Conservation (phyloP, 129 eudicot genomes). For the sunflower (Helianthus annuus) region DNA sequence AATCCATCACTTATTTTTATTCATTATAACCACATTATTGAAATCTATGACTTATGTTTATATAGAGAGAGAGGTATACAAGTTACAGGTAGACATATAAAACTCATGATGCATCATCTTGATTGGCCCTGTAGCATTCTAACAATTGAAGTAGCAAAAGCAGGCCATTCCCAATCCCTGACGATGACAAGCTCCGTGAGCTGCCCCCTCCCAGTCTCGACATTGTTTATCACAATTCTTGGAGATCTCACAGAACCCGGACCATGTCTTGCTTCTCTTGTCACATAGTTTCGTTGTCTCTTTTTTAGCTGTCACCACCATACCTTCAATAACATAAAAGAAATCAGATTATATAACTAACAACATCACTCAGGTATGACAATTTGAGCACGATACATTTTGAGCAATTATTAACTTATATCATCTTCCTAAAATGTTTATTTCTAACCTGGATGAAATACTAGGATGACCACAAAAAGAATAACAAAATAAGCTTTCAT, state of each 20-base stretch:
- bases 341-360: background rate
- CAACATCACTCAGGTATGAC: too few relatives aligned
- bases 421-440: too few relatives aligned
- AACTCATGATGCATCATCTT: background rate
- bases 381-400: background rate
- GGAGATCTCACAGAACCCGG: conserved; percentile 4
- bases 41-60: too few relatives aligned
- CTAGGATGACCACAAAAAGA: too few relatives aligned
- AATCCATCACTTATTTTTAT: too few relatives aligned
- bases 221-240: conserved; percentile 22
- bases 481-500: too few relatives aligned
- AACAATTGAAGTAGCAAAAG: conserved; percentile 33
- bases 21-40: background rate
- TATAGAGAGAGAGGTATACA: too few relatives aligned
- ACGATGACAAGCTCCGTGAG: conserved; percentile 30
- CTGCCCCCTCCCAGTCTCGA: conserved; percentile 23
- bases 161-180: conserved; percentile 24
- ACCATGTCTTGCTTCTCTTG: conserved; percentile 33
- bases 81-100: too few relatives aligned
- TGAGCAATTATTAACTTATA: background rate
- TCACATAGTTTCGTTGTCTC: too few relatives aligned
- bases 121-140: background rate
- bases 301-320: background rate
- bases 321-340: background rate
- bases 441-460: too few relatives aligned